Evolutionary conservation across 169 alveolate genomes (phyloP).

Genomic region (Plasmodium yoelii): DNA sequence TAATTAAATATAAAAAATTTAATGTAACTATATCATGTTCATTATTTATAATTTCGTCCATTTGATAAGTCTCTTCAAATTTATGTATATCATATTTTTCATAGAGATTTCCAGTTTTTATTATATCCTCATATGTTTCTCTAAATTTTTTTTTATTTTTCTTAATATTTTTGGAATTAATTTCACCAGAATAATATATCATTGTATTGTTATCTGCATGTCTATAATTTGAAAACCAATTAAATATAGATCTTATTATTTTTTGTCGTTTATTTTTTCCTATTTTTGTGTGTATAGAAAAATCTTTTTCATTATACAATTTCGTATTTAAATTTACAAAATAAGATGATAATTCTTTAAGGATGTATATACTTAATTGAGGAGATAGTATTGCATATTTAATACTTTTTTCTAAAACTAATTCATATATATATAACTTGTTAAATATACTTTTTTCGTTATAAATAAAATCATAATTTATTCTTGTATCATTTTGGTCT

Average conservation of each 20-base stretch:
- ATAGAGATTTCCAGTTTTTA: constrained; percentile 18
- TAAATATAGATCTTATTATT: background rate
- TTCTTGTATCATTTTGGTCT: background rate
- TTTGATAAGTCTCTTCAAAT: background rate
- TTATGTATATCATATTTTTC: constrained; percentile 54
- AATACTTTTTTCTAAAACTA: constrained; percentile 31
- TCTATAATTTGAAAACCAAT: background rate
- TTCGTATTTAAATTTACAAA: constrained; percentile 32
- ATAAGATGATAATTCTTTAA: constrained; percentile 23
- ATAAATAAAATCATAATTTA: constrained; percentile 36
- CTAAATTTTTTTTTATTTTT: background rate
- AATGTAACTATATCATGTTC: constrained; percentile 21
- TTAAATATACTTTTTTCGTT: constrained; percentile 46
- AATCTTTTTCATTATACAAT: constrained; percentile 28
- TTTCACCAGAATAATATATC: too few relatives aligned
- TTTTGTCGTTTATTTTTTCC: background rate
- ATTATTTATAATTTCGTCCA: background rate
- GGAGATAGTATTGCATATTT: constrained; percentile 61
- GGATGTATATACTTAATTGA: constrained; percentile 32
- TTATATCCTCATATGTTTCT: background rate
- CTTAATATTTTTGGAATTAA: background rate
- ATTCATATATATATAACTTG: constrained; percentile 46
- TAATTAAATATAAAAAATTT: constrained; percentile 28
- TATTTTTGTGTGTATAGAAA: background rate
- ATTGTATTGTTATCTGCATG: background rate